Evolutionary conservation across 2,329 filamentous ascomycete genomes (phyloP), one percentile per base, ranked within the genome.

Genomic region (Cadophora luteo-olivacea): DNA sequence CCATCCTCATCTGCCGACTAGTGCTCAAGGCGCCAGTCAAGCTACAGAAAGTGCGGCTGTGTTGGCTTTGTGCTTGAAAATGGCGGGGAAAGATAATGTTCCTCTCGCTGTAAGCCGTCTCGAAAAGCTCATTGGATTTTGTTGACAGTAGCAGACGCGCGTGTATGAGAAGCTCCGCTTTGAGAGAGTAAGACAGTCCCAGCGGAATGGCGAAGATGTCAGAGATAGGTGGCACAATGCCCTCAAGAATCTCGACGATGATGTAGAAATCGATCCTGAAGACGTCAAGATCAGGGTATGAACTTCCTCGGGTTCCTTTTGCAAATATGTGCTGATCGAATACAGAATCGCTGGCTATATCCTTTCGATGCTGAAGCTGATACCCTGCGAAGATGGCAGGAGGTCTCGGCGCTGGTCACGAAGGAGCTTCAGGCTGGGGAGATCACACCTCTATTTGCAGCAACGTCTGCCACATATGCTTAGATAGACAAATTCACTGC

Each of bases 1-100:
- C 62, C 85, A 87, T 72, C 81, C 85, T 0, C 85, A 86, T 73
- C 74, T 87, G 7, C 85, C 85, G 0, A 86, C 84, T 0, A 84
- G 82, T 65, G 84, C 84, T 0, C 84, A 86, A 69, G 85, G 85
- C 1, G 84, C 84, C 0, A 84, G 83, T 52, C 84, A 87, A 74
- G 84, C 85, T 0, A 82, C 84, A 24, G 85, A 87, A 76, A 86
- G 85, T 72, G 83, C 80, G 0, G 82, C 78, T 3, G 82, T 82
- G 36, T 69, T 85, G 51, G 82, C 82, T 0, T 76, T 82, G 4
- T 84, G 82, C 69, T 73, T 85, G 61, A 79, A 80, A 64, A 70
- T 83, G n/a, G 80, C 79, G 14, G 80, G 80, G 16, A 82, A 81
- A 67, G 77, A 77, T 4, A 78, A 80, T 41, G 74, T 83, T 32